phyloP scores from a whole-genome alignment of 192 early-diverging fungal species.

The Coemansia sp. region DNA sequence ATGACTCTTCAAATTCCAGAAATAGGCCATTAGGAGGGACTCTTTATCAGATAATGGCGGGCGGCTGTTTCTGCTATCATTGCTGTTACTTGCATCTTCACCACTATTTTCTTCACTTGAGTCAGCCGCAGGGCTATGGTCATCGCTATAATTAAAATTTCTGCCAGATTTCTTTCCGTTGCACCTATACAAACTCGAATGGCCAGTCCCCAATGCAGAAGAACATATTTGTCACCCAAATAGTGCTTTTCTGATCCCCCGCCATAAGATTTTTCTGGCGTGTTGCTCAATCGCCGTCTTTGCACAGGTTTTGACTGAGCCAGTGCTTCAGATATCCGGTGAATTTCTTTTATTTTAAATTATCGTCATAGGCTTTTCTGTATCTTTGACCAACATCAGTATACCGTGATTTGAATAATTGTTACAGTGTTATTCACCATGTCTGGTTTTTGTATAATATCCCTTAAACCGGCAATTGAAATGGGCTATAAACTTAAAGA shows the following conservation, averaged over 20 bases:
- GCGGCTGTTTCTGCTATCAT: conserved; percentile 3
- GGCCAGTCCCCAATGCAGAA: conserved; percentile 26
- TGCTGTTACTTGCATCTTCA: conserved; percentile 10
- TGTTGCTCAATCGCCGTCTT: conserved; percentile 18
- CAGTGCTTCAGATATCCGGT: not conserved
- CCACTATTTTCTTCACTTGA: conserved; percentile 5
- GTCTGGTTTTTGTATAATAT: too few species aligned
- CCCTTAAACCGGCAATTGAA: too few species aligned
- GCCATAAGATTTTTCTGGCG: conserved; percentile 3
- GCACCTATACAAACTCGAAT: not conserved
- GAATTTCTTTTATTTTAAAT: conserved; percentile 30
- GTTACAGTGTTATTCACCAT: too few species aligned
- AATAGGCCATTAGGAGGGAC: not conserved
- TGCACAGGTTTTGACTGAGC: conserved; percentile 25
- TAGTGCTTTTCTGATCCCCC: not conserved
- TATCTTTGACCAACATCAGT: conserved; percentile 2
- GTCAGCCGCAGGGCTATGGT: not conserved
- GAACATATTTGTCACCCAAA: conserved; percentile 6
- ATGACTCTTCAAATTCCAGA: not conserved
- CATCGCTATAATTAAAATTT: conserved; percentile 2
- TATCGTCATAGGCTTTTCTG: conserved; percentile 26
- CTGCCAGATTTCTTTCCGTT: not conserved
- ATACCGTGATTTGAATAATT: too few species aligned
- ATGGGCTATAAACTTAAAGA: too few species aligned
- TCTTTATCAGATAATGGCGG: conserved; percentile 17